A percentile compares a stretch with the other conserved stretches of the same genome.
These are phyloP conservation scores for Picochlorum sp. DNA, from an alignment of 139 green algal species.

Conservation along the genomic window DNA sequence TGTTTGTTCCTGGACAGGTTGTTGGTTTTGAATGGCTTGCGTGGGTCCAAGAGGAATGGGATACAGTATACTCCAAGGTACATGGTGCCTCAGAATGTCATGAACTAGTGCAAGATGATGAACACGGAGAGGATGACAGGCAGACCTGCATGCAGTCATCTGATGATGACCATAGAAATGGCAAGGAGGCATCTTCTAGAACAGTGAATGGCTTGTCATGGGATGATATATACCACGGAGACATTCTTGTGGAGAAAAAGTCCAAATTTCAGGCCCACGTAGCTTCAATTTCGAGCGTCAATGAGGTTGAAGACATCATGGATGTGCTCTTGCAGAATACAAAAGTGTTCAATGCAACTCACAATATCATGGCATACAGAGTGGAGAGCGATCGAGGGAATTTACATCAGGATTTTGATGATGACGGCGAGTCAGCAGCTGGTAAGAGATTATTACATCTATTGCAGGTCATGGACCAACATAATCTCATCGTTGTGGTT, in stretches of 20 bases:
- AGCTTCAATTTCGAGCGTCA: slow-evolving; percentile 26
- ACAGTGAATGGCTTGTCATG: background rate
- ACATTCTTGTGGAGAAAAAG: slow-evolving; percentile 58
- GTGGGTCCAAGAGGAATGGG: slow-evolving; percentile 41
- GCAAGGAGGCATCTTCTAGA: background rate
- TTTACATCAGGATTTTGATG: slow-evolving; percentile 69
- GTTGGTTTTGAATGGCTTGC: slow-evolving; percentile 57
- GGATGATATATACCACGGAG: slow-evolving; percentile 44
- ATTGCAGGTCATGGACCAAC: slow-evolving; percentile 42
- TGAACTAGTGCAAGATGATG: background rate
- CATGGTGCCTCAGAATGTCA: background rate
- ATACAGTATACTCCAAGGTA: background rate
- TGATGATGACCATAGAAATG: background rate
- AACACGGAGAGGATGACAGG: too few species aligned
- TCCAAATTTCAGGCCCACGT: slow-evolving; percentile 67
- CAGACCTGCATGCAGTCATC: background rate
- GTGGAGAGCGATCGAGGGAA: slow-evolving; percentile 31
- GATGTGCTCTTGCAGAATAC: slow-evolving; percentile 54
- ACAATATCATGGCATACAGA: slow-evolving; percentile 84
- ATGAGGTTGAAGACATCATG: slow-evolving; percentile 59
- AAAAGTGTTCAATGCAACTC: slow-evolving; percentile 72
- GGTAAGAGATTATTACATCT: slow-evolving; percentile 74
- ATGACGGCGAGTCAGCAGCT: slow-evolving; percentile 76
- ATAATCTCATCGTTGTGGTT: slow-evolving; percentile 64
- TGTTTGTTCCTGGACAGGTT: slow-evolving; percentile 50